Evolutionary conservation across 2,329 filamentous ascomycete species (phyloP).

Genomic region (Setomelanomma holmii): DNA sequence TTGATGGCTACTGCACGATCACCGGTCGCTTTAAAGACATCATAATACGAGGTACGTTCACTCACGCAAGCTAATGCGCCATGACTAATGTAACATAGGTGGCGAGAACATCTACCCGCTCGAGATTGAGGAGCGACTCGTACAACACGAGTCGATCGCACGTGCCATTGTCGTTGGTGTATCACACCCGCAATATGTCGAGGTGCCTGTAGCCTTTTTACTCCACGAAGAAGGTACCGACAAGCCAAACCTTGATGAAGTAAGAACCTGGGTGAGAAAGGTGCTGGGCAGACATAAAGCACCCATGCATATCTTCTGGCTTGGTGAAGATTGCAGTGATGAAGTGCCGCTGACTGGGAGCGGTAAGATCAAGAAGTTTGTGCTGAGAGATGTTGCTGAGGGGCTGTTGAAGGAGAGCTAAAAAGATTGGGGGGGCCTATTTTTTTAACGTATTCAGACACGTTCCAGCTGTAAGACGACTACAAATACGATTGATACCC

Average conservation of each 20-base stretch:
- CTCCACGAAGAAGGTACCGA: conserved; percentile 26
- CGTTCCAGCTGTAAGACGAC: too few species aligned
- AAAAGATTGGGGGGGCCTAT: background rate
- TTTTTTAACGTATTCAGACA: too few species aligned
- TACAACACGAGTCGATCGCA: conserved; percentile 66
- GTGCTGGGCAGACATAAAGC: conserved; percentile 57
- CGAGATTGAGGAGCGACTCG: conserved; percentile 77
- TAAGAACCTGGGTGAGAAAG: conserved; percentile 48
- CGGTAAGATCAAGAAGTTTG: conserved; percentile 56
- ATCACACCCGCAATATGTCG: conserved; percentile 73
- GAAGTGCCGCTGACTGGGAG: conserved; percentile 53
- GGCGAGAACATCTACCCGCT: conserved; percentile 65
- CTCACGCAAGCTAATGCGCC: background rate
- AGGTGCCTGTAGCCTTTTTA: conserved; percentile 74
- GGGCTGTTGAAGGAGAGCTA: conserved; percentile 17
- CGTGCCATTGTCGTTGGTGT: conserved; percentile 75
- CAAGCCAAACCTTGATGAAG: conserved; percentile 41
- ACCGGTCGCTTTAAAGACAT: conserved; percentile 82
- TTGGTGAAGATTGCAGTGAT: conserved; percentile 60
- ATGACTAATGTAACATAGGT: conserved; percentile 25
- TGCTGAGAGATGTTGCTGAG: conserved; percentile 39
- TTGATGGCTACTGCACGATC: conserved; percentile 69
- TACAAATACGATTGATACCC: background rate
- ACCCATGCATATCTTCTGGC: conserved; percentile 77
- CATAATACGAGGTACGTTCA: conserved; percentile 68